phyloP scores from a whole-genome alignment of 805 yeast species.

The Yamadazyma sp. region DNA sequence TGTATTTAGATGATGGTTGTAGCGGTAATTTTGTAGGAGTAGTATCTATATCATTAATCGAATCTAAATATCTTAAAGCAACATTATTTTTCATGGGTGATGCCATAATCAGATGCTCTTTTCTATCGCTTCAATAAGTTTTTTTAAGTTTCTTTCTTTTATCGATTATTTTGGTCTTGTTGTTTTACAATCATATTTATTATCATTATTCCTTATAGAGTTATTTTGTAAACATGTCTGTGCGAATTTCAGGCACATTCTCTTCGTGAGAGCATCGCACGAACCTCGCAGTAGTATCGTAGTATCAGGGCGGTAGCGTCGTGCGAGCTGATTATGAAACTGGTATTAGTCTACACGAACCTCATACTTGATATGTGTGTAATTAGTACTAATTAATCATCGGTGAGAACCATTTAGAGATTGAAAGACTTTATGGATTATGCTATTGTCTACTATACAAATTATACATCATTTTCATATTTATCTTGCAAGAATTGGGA shows the following conservation, averaged over 20 bases:
- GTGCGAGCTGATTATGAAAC: too few species aligned
- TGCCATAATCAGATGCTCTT: constrained; percentile 14
- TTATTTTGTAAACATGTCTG: constrained; percentile 3
- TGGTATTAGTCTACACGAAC: too few species aligned
- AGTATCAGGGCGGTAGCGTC: too few species aligned
- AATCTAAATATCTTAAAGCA: constrained; percentile 34
- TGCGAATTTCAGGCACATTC: too few species aligned
- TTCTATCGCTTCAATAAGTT: too few species aligned
- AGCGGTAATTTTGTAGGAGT: constrained; percentile 27
- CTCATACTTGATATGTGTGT: too few species aligned
- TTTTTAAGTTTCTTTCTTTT: not conserved
- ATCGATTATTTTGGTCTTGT: not conserved
- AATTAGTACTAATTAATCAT: too few species aligned
- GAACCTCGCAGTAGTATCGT: too few species aligned
- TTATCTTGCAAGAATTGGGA: constrained; percentile 6
- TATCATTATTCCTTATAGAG: constrained; percentile 5
- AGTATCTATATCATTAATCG: constrained; percentile 25
- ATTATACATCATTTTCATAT: constrained; percentile 1
- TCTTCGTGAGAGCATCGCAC: too few species aligned
- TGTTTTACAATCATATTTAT: too few species aligned
- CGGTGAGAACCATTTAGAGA: too few species aligned
- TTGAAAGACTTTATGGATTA: too few species aligned
- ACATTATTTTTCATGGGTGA: constrained; percentile 26
- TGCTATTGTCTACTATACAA: constrained; percentile 1
- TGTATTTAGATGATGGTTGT: constrained; percentile 26